These are phyloP conservation scores for Geosmithia putterillii DNA, from an alignment of 2,329 filamentous ascomycete species.

Conservation along the genomic window DNA sequence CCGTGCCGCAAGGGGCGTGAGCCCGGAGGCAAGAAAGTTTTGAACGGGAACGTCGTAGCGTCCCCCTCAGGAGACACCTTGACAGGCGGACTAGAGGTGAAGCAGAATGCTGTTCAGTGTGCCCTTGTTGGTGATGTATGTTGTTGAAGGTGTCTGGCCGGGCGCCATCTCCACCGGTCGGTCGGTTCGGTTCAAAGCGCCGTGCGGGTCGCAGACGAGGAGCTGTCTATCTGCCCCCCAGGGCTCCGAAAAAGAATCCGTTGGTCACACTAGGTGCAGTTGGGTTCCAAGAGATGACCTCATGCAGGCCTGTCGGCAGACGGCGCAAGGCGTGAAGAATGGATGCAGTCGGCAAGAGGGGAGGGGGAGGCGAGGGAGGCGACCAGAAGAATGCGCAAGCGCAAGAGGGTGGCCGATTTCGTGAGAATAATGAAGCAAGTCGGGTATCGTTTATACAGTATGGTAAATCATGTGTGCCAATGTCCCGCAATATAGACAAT, in stretches of 20 bases:
- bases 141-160: neutral
- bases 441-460: neutral
- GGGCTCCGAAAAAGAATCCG: neutral
- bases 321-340: neutral
- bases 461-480: neutral
- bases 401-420: neutral
- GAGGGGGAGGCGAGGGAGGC: neutral
- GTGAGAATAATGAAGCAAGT: neutral
- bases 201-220: neutral
- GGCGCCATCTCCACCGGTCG: neutral
- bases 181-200: neutral
- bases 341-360: neutral
- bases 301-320: neutral
- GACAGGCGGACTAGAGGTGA: neutral
- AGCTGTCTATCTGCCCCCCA: neutral
- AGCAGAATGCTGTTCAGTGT: neutral
- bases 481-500: neutral
- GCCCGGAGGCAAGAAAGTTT: neutral
- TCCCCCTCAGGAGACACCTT: neutral
- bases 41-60: neutral
- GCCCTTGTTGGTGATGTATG: neutral
- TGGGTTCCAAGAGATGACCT: neutral
- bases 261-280: neutral
- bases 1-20: neutral
- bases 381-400: neutral